Base-by-base conservation (phyloP, 352 stramenopile genomes). In the Pythium diclinum region DNA sequence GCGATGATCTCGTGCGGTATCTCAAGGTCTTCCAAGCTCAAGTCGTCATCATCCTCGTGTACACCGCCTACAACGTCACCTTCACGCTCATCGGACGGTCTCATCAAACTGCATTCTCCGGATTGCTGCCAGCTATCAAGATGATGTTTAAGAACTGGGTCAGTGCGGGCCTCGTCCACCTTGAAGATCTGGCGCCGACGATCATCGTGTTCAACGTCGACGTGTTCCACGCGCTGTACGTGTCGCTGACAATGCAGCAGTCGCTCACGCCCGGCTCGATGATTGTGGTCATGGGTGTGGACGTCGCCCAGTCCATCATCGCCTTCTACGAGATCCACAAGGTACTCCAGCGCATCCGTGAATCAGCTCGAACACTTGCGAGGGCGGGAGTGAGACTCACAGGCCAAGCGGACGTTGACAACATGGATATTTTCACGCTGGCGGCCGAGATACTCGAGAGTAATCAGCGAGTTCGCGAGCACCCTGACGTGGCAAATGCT, bases 201-300 rank as follows among this genome's bases (percentile, higher is more conserved):
- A 38, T 71, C 2, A 53, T 76, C 5, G 65, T 72, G n/a, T 74
- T 73, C 59, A 76, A 74, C 30, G 61, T 69, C 3, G 70, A 76
- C 17, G 42, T 74, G 16, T 61, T 76, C 21, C 67, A 69, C 44
- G 40, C 70, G 16, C 36, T 74, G 19, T 74, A 69, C 33, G 47
- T 71, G 34, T 67, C 67, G 14, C 67, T 72, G 30, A 71, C 61
- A 10, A 69, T 74, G 67, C 62, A 76, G 33, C 69, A 76, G 54
- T 56, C 72, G n/a, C 54, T 59, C 16, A 69, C 62, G 6, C 17
- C 57, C 10, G 56, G 23, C 13, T 60, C 61, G 44, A 47, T 63
- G 13, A 25, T 16, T 4, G 30, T 63, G 7, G 30, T 63, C 10
- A 63, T 63, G 57, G 19, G 33, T 14, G 57, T 63, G 25, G 57